Conservation (phyloP, 176 grass and related monocot genomes). For the Triticum turgidum region DNA sequence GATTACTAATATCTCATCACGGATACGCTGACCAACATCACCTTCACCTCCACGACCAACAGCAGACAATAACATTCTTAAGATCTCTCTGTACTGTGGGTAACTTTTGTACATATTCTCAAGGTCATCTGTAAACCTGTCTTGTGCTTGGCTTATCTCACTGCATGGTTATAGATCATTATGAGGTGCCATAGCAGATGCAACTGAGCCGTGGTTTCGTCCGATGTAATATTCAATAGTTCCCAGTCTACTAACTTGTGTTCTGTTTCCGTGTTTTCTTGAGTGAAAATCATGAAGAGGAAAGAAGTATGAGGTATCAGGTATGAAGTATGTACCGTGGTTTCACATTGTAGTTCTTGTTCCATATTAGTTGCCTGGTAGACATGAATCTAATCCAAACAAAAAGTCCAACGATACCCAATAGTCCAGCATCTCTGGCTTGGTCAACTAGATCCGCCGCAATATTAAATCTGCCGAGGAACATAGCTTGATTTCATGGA, state of each 20-base stretch:
- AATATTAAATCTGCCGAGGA: constrained; percentile 75
- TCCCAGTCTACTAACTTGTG: background rate
- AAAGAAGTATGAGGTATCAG: background rate
- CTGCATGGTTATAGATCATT: constrained; percentile 46
- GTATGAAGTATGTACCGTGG: constrained; percentile 62
- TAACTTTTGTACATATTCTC: constrained; percentile 77
- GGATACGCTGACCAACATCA: constrained; percentile 97
- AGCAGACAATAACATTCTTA: constrained; percentile 86
- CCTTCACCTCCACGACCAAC: constrained; percentile 98
- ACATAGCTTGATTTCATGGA: constrained; percentile 18
- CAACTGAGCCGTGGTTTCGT: background rate
- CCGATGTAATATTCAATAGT: background rate
- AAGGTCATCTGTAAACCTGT: constrained; percentile 83
- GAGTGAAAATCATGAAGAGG: constrained; percentile 1
- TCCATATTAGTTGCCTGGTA: constrained; percentile 89
- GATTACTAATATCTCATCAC: constrained; percentile 99
- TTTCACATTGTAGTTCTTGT: constrained; percentile 99
- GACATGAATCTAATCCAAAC: constrained; percentile 99
- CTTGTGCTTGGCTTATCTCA: constrained; percentile 97
- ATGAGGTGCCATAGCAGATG: constrained; percentile 15
- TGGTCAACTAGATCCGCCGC: constrained; percentile 84
- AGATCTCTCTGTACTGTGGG: constrained; percentile 79
- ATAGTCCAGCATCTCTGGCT: constrained; percentile 65
- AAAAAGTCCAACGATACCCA: constrained; percentile 84
- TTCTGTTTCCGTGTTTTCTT: background rate